Base-by-base conservation (phyloP, 345 rosid genomes). In the Rhodamnia argentea region DNA sequence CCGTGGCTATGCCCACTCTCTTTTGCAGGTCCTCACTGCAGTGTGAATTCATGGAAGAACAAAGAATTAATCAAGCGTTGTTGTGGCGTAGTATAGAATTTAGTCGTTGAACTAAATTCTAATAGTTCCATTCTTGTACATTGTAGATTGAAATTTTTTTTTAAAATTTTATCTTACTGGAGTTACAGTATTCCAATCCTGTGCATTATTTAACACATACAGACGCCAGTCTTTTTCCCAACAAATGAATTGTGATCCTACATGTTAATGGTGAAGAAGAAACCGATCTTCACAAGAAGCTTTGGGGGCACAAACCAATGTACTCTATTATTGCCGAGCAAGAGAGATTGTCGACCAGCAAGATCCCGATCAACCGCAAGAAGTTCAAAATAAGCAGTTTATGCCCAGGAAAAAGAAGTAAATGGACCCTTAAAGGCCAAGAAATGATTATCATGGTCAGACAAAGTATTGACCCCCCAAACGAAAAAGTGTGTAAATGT, bases 1-100 rank as follows among this genome's bases (percentile, higher is more conserved):
- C 99, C 0, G 99, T 96, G 1, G 99, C 95, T 89, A 96, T 93
- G 47, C 99, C 99, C 3, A 96, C 16, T 85, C 99, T 90, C 52
- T 94, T 94, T 32, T 92, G 87, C 86, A 95, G 92, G 88, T 96
- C 98, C 13, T 97, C 98, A 3, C 95, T 94, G 90, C 70, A 56
- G 27, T 18, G 57, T 54, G 40, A 27, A 52, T 52, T 24, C 42
- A n/a, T 13, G 29, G 54, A 83, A 83, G 24, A 50, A 50, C 51
- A 50, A 22, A 47, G 14, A 10, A 18, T 27, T n/a, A 44, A 44
- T 82, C 4, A 44, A 82, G 27, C 24, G 37, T 10, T 82, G 37
- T 0, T 4, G 24, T 32, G 78, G 24, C 8, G 44, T 32, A 4
- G 44, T 13, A 32, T 9, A 16, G 47, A 54, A 54, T 56, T 9